These are phyloP conservation scores for Colletotrichum eleusines DNA, from an alignment of 2,329 filamentous ascomycete species.

Conservation along the genomic window DNA sequence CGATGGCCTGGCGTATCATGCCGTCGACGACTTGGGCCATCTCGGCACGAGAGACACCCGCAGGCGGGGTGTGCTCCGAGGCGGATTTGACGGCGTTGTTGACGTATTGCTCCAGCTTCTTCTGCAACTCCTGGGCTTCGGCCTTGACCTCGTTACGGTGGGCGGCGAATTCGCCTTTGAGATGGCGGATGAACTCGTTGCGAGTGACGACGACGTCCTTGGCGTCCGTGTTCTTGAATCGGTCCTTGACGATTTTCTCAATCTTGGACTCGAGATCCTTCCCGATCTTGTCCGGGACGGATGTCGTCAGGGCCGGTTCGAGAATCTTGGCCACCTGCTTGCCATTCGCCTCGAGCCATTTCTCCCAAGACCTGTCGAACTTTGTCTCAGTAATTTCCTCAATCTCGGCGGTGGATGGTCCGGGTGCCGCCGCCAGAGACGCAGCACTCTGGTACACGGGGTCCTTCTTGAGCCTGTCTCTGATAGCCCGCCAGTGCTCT, in stretches of 20 bases:
- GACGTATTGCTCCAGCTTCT: constrained; percentile 51
- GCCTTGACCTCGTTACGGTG: constrained; percentile 55
- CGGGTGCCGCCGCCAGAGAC: constrained; percentile 43
- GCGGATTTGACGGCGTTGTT: constrained; percentile 48
- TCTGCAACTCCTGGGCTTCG: constrained; percentile 55
- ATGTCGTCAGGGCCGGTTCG: constrained; percentile 43
- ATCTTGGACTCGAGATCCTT: constrained; percentile 50
- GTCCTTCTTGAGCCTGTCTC: constrained; percentile 55
- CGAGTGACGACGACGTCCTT: constrained; percentile 58
- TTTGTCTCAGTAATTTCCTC: constrained; percentile 48
- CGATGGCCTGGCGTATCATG: constrained; percentile 58
- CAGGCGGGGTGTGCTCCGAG: constrained; percentile 42
- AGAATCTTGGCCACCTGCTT: constrained; percentile 48
- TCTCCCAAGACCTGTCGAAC: constrained; percentile 60
- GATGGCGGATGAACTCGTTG: constrained; percentile 61
- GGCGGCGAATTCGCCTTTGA: constrained; percentile 55
- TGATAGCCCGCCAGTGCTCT: constrained; percentile 61
- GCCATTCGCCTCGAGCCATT: constrained; percentile 65
- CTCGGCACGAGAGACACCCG: constrained; percentile 56
- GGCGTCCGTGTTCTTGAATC: constrained; percentile 49
- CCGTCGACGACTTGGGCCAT: constrained; percentile 56
- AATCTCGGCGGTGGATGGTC: constrained; percentile 44
- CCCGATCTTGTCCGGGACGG: constrained; percentile 47
- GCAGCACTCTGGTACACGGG: constrained; percentile 47
- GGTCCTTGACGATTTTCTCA: constrained; percentile 53